Evolutionary conservation across 1,284 basidiomycete genomes (phyloP), one percentile per base, ranked within the genome.

Genomic region (Ceratobasidium sp.): DNA sequence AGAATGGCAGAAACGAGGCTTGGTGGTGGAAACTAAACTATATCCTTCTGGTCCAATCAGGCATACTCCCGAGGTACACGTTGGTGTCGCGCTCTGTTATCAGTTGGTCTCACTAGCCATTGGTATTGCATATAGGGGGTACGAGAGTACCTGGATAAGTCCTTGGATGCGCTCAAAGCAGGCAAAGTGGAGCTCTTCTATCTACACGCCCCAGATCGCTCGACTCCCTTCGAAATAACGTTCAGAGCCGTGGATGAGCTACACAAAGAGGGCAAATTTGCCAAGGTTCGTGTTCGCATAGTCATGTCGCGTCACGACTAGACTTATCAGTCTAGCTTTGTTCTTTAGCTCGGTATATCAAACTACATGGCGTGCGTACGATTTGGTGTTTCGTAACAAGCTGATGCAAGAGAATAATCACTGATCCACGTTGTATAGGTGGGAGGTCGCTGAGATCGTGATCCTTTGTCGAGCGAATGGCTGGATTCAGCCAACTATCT

Each of bases 371-470:
- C 80, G 75, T 79, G 76, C 77, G 79, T 78, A 29, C 33, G 70
- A 47, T 29, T 9, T 46, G 33, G 33, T 36, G 11, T 11, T 36
- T 36, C 11, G 33, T 36, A 11, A 4, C 33, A 36, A 36, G 33
- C 11, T 59, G 42, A 19, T 67, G 41, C 30, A 23, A 33, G n/a
- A 47, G 13, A 23, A 8, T 23, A 25, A 16, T 33, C n/a, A 52
- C 33, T 66, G 21, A 49, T 53, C 42, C n/a, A 27, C 30, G 14
- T 47, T 52, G 44, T 27, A n/a, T 52, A 62, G 56, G 19, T 67
- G 64, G 64, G 64, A 83, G 80, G 84, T 87, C 2, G 83, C 85
- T 2, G 80, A 84, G 70, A 79, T 88, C 56, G 80, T 83, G 8
- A 78, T 77, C 8, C 82, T 87, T 23, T 84, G 82, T 74, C 81